Conservation (phyloP, 768 basidiomycete species). For the Lactarius hatsudake region DNA sequence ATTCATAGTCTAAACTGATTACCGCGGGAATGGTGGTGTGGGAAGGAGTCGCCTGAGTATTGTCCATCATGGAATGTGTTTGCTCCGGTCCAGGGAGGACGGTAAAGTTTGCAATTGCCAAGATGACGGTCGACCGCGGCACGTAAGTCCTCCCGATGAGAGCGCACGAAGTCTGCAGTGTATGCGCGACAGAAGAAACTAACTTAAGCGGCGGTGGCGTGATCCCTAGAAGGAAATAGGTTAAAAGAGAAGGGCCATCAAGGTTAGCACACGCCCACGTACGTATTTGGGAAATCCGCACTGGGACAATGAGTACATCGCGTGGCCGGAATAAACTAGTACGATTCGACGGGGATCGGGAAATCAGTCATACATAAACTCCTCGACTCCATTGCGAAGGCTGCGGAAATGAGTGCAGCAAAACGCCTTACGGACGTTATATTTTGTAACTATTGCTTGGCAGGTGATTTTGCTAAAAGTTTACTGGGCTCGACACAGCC, state of each 20-base stretch:
- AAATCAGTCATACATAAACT: neutral
- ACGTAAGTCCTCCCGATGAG: constrained; percentile 1
- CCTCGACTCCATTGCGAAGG: neutral
- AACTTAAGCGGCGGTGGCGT: neutral
- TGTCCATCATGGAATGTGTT: neutral
- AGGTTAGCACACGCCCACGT: neutral
- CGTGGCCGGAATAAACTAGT: neutral
- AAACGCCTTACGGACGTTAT: neutral
- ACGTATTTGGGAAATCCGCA: neutral
- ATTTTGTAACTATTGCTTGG: neutral
- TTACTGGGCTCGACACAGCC: neutral
- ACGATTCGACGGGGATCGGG: neutral
- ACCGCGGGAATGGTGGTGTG: constrained; percentile 7
- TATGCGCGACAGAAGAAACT: neutral
- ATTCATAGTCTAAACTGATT: neutral
- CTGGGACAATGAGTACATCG: constrained; percentile 10
- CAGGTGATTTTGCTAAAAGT: neutral
- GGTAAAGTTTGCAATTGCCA: neutral
- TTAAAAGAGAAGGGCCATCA: neutral
- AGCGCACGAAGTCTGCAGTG: neutral
- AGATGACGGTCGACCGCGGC: neutral
- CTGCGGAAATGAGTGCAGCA: neutral
- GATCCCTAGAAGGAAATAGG: neutral
- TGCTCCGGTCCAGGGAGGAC: neutral
- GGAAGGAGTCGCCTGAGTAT: neutral